Percentiles rank a stretch among this genome's conserved stretches.
Evolutionary conservation across 331 rosid species (phyloP).

Genomic region (Acacia concinna): DNA sequence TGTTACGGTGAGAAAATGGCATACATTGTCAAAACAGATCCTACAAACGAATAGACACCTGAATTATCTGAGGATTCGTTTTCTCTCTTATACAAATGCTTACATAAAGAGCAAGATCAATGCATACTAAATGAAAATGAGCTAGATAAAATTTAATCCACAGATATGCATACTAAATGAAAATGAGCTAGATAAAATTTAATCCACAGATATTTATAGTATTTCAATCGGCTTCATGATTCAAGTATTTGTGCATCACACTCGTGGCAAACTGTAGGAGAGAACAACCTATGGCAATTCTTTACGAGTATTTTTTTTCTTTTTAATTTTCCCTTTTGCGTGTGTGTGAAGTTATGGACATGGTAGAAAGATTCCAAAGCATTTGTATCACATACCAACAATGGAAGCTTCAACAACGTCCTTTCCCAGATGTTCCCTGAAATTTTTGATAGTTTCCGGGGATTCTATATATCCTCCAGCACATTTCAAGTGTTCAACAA

Average conservation of each 20-base stretch:
- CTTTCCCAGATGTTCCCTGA: conserved; percentile 49
- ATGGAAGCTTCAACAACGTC: conserved; percentile 61
- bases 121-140: conserved; percentile 21
- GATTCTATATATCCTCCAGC: conserved; percentile 63
- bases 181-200: conserved; percentile 5
- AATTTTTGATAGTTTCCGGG: conserved; percentile 48
- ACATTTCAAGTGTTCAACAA: conserved; percentile 57
- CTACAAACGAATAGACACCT: conserved; percentile 18
- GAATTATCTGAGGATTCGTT: conserved; percentile 10
- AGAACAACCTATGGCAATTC: neutral
- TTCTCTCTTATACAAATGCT: conserved; percentile 7
- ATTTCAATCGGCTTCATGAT: conserved; percentile 7
- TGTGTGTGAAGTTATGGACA: neutral
- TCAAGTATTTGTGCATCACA: conserved; percentile 9
- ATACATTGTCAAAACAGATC: conserved; percentile 19
- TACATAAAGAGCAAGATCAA: conserved; percentile 32
- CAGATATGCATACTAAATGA: conserved; percentile 24
- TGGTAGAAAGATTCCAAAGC: neutral
- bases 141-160: conserved; percentile 8
- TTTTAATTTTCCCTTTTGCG: neutral
- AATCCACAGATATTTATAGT: neutral
- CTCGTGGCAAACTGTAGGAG: conserved; percentile 12
- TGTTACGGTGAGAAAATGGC: conserved; percentile 11
- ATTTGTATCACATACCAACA: conserved; percentile 53
- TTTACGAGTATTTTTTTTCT: neutral